Percentiles rank a stretch among this genome's conserved stretches.
Conservation (phyloP, 2,329 filamentous ascomycete species). For the Paracamarosporium sp. region DNA sequence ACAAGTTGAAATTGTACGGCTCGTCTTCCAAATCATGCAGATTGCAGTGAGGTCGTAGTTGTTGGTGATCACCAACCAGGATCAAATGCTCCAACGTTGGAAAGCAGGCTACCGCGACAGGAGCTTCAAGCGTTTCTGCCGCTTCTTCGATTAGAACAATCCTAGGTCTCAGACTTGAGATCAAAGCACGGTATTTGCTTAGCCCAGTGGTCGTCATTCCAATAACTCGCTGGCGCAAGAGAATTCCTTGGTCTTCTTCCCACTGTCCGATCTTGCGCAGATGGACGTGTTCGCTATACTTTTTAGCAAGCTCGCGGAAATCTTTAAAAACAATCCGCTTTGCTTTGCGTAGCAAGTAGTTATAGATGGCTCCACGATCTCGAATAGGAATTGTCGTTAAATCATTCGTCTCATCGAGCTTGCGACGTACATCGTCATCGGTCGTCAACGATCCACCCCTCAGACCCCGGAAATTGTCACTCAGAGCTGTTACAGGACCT, state of each 20-base stretch:
- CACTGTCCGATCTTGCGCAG: constrained; percentile 65
- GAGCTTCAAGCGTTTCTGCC: constrained; percentile 75
- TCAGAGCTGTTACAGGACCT: constrained; percentile 39
- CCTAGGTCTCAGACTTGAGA: constrained; percentile 70
- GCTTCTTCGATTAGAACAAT: constrained; percentile 81
- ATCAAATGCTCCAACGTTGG: constrained; percentile 70
- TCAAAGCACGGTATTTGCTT: constrained; percentile 77
- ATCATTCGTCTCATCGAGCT: constrained; percentile 54
- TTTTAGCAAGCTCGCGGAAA: constrained; percentile 58
- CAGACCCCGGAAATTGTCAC: constrained; percentile 50
- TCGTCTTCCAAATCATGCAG: constrained; percentile 63
- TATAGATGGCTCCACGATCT: constrained; percentile 71
- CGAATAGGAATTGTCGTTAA: constrained; percentile 65
- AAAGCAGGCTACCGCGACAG: constrained; percentile 65
- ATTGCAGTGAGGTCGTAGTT: constrained; percentile 74
- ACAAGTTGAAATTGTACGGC: constrained; percentile 73
- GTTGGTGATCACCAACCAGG: constrained; percentile 80
- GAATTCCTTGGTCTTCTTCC: constrained; percentile 61
- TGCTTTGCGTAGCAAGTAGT: constrained; percentile 64
- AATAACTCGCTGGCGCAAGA: constrained; percentile 58
- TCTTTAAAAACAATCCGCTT: constrained; percentile 55
- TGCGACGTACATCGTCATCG: constrained; percentile 42
- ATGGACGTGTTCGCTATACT: constrained; percentile 59
- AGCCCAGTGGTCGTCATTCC: constrained; percentile 81
- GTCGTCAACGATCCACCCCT: constrained; percentile 22